Conservation (phyloP, 2,329 filamentous ascomycete species). For the Ophiostoma australiae region DNA sequence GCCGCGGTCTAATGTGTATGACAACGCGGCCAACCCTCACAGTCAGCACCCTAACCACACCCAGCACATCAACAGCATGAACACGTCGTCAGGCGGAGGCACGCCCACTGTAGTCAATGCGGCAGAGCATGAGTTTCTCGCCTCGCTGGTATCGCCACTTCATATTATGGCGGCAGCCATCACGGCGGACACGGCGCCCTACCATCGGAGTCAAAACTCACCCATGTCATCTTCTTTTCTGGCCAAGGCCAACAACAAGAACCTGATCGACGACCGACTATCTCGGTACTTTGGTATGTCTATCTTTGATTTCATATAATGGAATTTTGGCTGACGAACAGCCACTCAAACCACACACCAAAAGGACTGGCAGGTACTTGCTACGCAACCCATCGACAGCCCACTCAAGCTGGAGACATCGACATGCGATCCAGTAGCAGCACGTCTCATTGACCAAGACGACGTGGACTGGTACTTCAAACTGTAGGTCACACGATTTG, state of each 20-base stretch:
- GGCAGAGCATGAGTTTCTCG: slow-evolving; percentile 23
- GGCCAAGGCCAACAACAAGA: slow-evolving; percentile 15
- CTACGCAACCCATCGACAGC: slow-evolving; percentile 27
- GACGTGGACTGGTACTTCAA: slow-evolving; percentile 28
- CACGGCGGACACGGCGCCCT: slow-evolving; percentile 25
- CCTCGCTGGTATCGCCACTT: slow-evolving; percentile 28
- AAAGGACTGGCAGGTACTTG: slow-evolving; percentile 30
- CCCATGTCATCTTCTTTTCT: slow-evolving; percentile 21
- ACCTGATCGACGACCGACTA: slow-evolving; percentile 26
- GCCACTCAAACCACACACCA: slow-evolving; percentile 26
- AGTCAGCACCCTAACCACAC: background rate
- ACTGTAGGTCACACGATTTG: slow-evolving; percentile 17
- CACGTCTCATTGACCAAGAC: slow-evolving; percentile 28
- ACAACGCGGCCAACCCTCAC: background rate
- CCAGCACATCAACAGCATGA: background rate
- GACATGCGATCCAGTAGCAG: slow-evolving; percentile 29
- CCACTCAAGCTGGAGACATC: slow-evolving; percentile 29
- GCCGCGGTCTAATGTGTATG: background rate
- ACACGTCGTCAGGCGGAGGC: background rate
- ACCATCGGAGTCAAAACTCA: slow-evolving; percentile 23
- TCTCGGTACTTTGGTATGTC: slow-evolving; percentile 27
- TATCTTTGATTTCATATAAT: no score
- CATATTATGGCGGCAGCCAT: slow-evolving; percentile 30
- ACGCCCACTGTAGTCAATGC: slow-evolving; percentile 3
- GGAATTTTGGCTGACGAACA: slow-evolving; percentile 13